Conservation (phyloP, 495 filamentous ascomycete genomes). For the Aspergillus wentii region DNA sequence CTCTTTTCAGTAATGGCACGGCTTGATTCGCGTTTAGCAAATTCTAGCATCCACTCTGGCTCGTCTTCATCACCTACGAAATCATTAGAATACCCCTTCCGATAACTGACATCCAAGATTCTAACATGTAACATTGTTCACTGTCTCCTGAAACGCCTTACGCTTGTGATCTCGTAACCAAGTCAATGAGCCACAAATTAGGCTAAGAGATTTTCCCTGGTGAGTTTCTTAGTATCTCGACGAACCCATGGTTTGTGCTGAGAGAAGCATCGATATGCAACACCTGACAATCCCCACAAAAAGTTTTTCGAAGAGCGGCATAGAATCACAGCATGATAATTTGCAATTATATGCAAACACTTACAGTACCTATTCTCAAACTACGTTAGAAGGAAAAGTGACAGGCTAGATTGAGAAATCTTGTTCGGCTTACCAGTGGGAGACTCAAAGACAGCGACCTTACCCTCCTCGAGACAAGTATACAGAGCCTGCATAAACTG, state of each 20-base stretch:
- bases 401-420: conserved; percentile 1
- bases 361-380: conserved; percentile 34
- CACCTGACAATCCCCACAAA: no score
- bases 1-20: conserved; percentile 60
- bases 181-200: conserved; percentile 89
- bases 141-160: conserved; percentile 52
- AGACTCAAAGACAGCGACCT: conserved; percentile 87
- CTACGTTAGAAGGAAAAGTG: conserved; percentile 10
- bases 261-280: no score
- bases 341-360: conserved; percentile 10
- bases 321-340: conserved; percentile 3
- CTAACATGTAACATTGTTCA: conserved; percentile 31
- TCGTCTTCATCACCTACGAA: conserved; percentile 58
- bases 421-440: conserved; percentile 61
- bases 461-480: conserved; percentile 69
- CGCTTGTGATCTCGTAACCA: conserved; percentile 88
- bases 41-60: conserved; percentile 85
- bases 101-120: neutral
- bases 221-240: neutral
- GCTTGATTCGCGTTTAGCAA: conserved; percentile 60
- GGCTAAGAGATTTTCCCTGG: conserved; percentile 92
- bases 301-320: conserved; percentile 2
- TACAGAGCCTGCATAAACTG: conserved; percentile 90
- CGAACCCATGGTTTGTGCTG: neutral
- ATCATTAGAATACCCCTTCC: conserved; percentile 7